These are phyloP conservation scores for Tolypocladium amazonense DNA, from an alignment of 2,329 filamentous ascomycete species.

Conservation along the genomic window DNA sequence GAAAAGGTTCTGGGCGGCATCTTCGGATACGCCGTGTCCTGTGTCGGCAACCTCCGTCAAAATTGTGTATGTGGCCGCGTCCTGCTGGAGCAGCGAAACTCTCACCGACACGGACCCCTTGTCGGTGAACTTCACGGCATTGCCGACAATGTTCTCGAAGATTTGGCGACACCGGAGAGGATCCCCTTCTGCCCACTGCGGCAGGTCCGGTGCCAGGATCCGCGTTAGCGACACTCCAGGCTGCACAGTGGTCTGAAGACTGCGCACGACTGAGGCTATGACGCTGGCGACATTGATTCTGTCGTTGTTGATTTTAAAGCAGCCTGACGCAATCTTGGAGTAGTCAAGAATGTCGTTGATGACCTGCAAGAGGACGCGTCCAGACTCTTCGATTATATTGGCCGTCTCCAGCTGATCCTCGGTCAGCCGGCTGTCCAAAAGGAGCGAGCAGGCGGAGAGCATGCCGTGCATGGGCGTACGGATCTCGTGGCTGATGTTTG, in stretches of 20 bases:
- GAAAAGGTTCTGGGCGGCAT: conserved; percentile 36
- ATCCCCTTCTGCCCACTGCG: conserved; percentile 41
- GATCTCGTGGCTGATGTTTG: conserved; percentile 55
- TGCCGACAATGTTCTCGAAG: conserved; percentile 50
- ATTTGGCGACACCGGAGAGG: conserved; percentile 50
- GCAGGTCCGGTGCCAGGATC: conserved; percentile 33
- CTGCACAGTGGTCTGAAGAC: conserved; percentile 33
- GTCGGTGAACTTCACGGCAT: conserved; percentile 53
- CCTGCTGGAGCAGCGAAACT: conserved; percentile 27
- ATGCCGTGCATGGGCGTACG: conserved; percentile 56
- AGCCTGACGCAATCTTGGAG: conserved; percentile 50
- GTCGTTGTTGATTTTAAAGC: conserved; percentile 44
- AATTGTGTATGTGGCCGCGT: conserved; percentile 32
- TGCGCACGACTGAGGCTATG: conserved; percentile 37
- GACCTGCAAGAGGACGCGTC: conserved; percentile 45
- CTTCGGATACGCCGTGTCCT: conserved; percentile 40
- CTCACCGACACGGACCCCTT: conserved; percentile 37
- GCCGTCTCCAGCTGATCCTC: conserved; percentile 45
- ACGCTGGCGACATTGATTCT: conserved; percentile 35
- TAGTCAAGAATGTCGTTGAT: conserved; percentile 61
- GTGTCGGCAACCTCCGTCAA: conserved; percentile 41
- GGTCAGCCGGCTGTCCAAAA: conserved; percentile 42
- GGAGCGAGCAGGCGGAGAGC: conserved; percentile 45
- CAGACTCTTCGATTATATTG: conserved; percentile 48
- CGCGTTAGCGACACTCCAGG: conserved; percentile 34